These are phyloP conservation scores for Fusarium xylarioides DNA, from an alignment of 2,329 filamentous ascomycete species.

Conservation along the genomic window DNA sequence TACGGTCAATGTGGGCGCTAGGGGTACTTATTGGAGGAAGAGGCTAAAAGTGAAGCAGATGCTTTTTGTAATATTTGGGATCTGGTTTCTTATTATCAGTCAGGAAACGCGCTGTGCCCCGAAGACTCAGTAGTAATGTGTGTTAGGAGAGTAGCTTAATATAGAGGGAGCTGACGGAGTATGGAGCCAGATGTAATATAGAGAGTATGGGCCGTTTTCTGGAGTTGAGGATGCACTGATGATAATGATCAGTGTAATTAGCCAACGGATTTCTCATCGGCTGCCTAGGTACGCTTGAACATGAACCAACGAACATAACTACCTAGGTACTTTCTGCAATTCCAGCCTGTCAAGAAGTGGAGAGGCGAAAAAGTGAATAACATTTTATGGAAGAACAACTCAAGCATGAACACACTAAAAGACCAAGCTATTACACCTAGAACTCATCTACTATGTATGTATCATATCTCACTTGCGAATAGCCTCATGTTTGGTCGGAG, in stretches of 20 bases:
- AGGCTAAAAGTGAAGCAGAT: slow-evolving; percentile 31
- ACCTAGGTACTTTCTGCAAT: neutral
- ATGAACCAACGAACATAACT: neutral
- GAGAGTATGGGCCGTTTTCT: slow-evolving; percentile 1
- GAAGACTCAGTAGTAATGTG: neutral
- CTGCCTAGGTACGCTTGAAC: neutral
- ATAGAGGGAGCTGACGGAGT: slow-evolving; percentile 22
- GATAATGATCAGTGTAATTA: neutral
- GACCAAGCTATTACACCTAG: neutral
- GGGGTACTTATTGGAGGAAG: slow-evolving; percentile 26
- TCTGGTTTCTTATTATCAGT: slow-evolving; percentile 42
- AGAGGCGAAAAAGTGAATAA: neutral
- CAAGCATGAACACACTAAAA: neutral
- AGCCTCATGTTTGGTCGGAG: slow-evolving; percentile 15
- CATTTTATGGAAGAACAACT: neutral
- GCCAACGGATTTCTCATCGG: neutral
- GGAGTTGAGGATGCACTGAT: neutral
- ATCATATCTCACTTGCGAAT: slow-evolving; percentile 2
- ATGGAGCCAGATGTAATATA: slow-evolving; percentile 25
- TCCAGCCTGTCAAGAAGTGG: neutral
- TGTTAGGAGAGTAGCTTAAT: slow-evolving; percentile 24
- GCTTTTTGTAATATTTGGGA: slow-evolving; percentile 44
- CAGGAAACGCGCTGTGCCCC: neutral
- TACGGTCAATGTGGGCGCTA: slow-evolving; percentile 33
- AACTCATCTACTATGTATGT: neutral